These are phyloP conservation scores for Cercospora sesami DNA, from an alignment of 2,329 filamentous ascomycete species.

Conservation along the genomic window DNA sequence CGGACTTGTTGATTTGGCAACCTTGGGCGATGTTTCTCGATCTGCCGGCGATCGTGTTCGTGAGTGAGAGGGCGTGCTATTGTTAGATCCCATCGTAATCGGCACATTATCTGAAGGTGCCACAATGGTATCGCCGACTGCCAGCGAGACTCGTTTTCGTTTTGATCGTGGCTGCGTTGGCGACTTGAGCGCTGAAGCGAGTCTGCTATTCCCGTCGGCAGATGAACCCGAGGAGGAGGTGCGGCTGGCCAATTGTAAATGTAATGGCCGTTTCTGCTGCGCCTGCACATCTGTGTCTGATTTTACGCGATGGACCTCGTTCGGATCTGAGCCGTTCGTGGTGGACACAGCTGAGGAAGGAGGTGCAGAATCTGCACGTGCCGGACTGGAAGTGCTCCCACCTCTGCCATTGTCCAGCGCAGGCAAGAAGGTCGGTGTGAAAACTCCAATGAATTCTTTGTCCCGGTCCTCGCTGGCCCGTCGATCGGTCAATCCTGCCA, in stretches of 20 bases:
- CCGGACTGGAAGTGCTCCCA: conserved; percentile 12
- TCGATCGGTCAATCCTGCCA: conserved; percentile 32
- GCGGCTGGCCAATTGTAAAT: conserved; percentile 35
- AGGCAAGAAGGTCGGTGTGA: conserved; percentile 41
- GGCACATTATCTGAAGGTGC: conserved; percentile 40
- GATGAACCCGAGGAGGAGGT: conserved; percentile 41
- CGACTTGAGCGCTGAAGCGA: conserved; percentile 40
- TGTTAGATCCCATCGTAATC: conserved; percentile 29
- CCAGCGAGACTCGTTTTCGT: conserved; percentile 40
- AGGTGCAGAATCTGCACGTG: conserved; percentile 34
- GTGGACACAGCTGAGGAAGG: not conserved
- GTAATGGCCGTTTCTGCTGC: conserved; percentile 34
- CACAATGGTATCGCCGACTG: conserved; percentile 40
- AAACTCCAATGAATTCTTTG: conserved; percentile 40
- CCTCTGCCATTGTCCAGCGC: conserved; percentile 30
- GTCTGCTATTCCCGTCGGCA: conserved; percentile 35
- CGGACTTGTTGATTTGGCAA: not conserved
- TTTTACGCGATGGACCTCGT: conserved; percentile 27
- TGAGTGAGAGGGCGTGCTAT: conserved; percentile 36
- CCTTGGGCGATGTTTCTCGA: conserved; percentile 2
- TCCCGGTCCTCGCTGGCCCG: conserved; percentile 34
- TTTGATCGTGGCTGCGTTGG: conserved; percentile 32
- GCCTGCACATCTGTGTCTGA: conserved; percentile 35
- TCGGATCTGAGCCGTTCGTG: not conserved
- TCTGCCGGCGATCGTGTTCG: conserved; percentile 25